Evolutionary conservation across 2,329 filamentous ascomycete species (phyloP).

Genomic region (Arthrobotrys pseudoclavata): DNA sequence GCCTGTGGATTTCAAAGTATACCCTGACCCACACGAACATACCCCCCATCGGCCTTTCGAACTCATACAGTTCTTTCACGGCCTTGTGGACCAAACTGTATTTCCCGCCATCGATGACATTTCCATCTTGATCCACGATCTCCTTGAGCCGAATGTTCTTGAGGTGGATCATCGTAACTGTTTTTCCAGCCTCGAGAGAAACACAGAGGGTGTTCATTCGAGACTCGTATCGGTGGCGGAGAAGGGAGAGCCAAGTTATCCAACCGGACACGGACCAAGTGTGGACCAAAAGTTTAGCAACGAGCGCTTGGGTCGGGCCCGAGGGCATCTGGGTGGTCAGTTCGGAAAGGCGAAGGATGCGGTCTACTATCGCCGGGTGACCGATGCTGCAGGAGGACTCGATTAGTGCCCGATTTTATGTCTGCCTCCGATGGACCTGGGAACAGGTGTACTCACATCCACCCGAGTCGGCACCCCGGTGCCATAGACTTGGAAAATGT

Average conservation of each 20-base stretch:
- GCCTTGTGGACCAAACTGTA: slow-evolving; percentile 53
- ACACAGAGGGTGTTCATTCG: slow-evolving; percentile 85
- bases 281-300: slow-evolving; percentile 82
- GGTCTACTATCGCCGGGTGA: slow-evolving; percentile 82
- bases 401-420: neutral
- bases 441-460: slow-evolving; percentile 71
- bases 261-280: slow-evolving; percentile 87
- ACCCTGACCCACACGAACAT: slow-evolving; percentile 92
- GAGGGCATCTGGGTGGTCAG: slow-evolving; percentile 84
- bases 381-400: slow-evolving; percentile 70
- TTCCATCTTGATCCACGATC: slow-evolving; percentile 40
- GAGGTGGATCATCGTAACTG: slow-evolving; percentile 48
- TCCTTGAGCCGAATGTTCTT: slow-evolving; percentile 45
- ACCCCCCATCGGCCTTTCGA: slow-evolving; percentile 83
- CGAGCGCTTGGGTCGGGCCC: slow-evolving; percentile 87
- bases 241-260: slow-evolving; percentile 89
- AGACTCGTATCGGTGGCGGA: slow-evolving; percentile 85
- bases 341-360: slow-evolving; percentile 80
- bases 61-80: slow-evolving; percentile 73
- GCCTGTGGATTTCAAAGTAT: slow-evolving; percentile 79
- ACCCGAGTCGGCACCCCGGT: slow-evolving; percentile 88
- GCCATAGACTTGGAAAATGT: slow-evolving; percentile 95
- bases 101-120: slow-evolving; percentile 38
- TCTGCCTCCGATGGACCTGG: neutral
- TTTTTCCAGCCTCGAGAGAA: slow-evolving; percentile 68